These are phyloP conservation scores for Piper longum DNA, from an alignment of 164 flowering plant genomes.

Conservation along the genomic window DNA sequence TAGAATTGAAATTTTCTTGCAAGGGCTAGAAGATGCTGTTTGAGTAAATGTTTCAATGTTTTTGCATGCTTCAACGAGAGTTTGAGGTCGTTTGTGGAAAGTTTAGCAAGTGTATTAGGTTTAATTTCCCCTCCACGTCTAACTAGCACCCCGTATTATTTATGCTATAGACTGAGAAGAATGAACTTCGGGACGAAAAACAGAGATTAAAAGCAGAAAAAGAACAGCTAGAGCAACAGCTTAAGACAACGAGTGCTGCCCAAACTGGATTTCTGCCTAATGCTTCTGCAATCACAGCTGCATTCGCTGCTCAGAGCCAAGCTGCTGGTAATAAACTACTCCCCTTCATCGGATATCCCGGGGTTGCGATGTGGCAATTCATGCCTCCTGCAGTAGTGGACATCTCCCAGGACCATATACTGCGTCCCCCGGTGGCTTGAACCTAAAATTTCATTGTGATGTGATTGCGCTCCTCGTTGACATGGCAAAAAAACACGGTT, in stretches of 20 bases:
- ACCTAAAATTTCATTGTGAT: conserved; percentile 3
- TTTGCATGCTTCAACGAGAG: background rate
- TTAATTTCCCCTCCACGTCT: background rate
- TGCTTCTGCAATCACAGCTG: conserved; percentile 45
- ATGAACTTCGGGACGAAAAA: conserved; percentile 90
- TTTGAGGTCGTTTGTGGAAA: background rate
- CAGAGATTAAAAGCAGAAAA: conserved; percentile 73
- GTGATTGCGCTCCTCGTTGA: conserved; percentile 1
- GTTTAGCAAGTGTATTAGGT: background rate
- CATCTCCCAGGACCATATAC: conserved; percentile 87
- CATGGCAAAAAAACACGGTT: background rate
- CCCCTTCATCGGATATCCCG: conserved; percentile 70
- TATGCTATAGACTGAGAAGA: conserved; percentile 53
- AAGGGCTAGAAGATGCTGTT: background rate
- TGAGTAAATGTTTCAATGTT: background rate
- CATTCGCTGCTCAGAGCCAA: conserved; percentile 60
- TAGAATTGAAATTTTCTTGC: background rate
- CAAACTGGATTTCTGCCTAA: conserved; percentile 57
- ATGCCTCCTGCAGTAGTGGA: conserved; percentile 94
- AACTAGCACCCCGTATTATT: background rate
- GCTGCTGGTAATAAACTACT: conserved; percentile 56
- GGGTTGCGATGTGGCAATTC: conserved; percentile 96
- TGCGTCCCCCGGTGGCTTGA: conserved; percentile 91
- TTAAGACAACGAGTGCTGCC: conserved; percentile 40
- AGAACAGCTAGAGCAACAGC: conserved; percentile 72